Evolutionary conservation across 192 early-diverging fungal genomes (phyloP).

Genomic region (Coemansia sp.): DNA sequence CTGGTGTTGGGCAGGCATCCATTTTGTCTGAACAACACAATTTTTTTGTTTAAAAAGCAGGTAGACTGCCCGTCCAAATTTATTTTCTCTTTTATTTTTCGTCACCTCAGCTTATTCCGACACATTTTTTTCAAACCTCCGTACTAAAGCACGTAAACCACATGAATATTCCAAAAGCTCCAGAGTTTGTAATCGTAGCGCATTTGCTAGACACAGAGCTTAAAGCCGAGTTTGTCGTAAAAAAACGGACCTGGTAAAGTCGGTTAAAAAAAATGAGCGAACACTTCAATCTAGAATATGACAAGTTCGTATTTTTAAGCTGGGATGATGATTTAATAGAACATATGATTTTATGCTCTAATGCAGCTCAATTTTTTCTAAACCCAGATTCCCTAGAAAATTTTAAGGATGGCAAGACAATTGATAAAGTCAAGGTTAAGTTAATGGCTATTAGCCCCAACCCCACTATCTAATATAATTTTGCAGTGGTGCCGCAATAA

Average conservation of each 20-base stretch:
- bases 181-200: not conserved
- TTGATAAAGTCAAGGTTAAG: not conserved
- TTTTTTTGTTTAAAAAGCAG: not conserved
- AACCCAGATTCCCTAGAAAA: not conserved
- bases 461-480: not conserved
- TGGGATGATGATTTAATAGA: not conserved
- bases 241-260: not conserved
- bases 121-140: not conserved
- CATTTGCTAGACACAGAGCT: not conserved
- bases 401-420: not conserved
- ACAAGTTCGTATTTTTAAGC: not conserved
- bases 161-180: not conserved
- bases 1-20: not conserved
- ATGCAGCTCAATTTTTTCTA: not conserved
- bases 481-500: not conserved
- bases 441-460: not conserved
- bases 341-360: not conserved
- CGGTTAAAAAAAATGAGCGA: not conserved
- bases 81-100: not conserved
- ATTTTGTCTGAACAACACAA: not conserved
- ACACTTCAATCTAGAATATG: not conserved
- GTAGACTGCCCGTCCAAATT: not conserved
- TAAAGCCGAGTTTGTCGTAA: not conserved
- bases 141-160: not conserved
- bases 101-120: not conserved